Evolutionary conservation across 164 flowering plant species (phyloP).

Genomic region (Tinospora cordifolia): DNA sequence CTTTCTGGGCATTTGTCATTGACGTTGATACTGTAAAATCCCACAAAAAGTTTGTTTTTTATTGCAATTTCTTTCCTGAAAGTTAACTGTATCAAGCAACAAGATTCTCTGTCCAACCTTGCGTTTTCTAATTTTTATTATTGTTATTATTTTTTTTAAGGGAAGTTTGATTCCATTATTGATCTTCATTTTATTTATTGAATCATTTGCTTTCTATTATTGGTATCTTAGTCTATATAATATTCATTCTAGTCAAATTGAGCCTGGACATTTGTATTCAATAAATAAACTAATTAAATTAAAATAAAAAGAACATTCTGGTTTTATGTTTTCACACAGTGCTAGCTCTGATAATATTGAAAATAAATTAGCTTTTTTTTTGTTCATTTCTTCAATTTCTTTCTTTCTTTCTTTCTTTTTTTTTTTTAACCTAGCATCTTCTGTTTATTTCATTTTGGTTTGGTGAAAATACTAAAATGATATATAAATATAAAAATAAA

Average conservation of each 20-base stretch:
- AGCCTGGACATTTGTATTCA: neutral
- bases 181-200: slow-evolving; percentile 1
- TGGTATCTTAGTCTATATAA: neutral
- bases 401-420: too few relatives aligned
- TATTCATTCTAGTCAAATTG: slow-evolving; percentile 12
- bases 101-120: neutral
- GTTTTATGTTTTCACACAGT: neutral
- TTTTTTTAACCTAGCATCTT: too few relatives aligned
- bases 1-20: slow-evolving; percentile 2
- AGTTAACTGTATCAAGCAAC: slow-evolving; percentile 10
- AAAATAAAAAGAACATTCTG: neutral
- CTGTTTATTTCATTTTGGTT: too few relatives aligned
- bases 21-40: slow-evolving; percentile 14
- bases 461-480: too few relatives aligned
- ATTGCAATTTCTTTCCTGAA: neutral
- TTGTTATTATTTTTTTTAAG: neutral
- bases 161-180: slow-evolving; percentile 15
- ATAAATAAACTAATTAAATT: too few relatives aligned
- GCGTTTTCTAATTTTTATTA: neutral
- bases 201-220: neutral
- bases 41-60: neutral
- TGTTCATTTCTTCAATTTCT: too few relatives aligned
- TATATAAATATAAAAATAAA: too few relatives aligned
- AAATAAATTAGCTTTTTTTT: too few relatives aligned
- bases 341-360: neutral